Percentiles rank a stretch among this genome's conserved stretches.
These are phyloP conservation scores for Xerocomellus chrysenteron DNA, from an alignment of 768 basidiomycete species.

Conservation along the genomic window DNA sequence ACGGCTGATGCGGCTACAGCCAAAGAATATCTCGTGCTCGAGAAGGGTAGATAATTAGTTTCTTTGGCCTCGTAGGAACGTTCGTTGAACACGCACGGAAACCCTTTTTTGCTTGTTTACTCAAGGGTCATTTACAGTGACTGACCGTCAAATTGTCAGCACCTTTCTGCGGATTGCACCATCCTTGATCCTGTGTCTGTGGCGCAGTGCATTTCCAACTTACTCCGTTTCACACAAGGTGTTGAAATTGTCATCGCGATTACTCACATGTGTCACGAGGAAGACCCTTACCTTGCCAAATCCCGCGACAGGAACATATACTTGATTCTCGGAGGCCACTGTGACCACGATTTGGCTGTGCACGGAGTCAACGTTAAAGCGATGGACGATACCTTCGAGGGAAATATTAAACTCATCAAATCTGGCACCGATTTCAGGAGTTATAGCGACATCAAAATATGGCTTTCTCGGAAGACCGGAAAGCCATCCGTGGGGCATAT, in stretches of 20 bases:
- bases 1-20: neutral
- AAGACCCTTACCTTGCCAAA: neutral
- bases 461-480: neutral
- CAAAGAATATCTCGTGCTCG: conserved; percentile 8
- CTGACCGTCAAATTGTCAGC: conserved; percentile 8
- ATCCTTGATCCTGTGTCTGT: conserved; percentile 11
- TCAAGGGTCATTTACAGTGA: neutral
- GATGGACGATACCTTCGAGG: conserved; percentile 1
- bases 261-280: conserved; percentile 15
- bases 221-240: neutral
- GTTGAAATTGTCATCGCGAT: conserved; percentile 7
- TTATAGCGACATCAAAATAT: conserved; percentile 5
- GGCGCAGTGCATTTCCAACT: conserved; percentile 1
- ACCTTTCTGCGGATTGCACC: conserved; percentile 4
- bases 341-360: conserved; percentile 12
- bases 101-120: neutral
- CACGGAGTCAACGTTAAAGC: neutral
- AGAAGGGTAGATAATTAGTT: conserved; percentile 3
- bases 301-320: conserved; percentile 1
- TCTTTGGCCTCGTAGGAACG: conserved; percentile 13
- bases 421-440: conserved; percentile 5
- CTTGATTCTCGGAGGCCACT: conserved; percentile 12
- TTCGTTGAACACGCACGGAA: neutral
- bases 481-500: neutral
- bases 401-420: conserved; percentile 6